These are phyloP conservation scores for Botrytis deweyae DNA, from an alignment of 2,329 filamentous ascomycete species.

Conservation along the genomic window DNA sequence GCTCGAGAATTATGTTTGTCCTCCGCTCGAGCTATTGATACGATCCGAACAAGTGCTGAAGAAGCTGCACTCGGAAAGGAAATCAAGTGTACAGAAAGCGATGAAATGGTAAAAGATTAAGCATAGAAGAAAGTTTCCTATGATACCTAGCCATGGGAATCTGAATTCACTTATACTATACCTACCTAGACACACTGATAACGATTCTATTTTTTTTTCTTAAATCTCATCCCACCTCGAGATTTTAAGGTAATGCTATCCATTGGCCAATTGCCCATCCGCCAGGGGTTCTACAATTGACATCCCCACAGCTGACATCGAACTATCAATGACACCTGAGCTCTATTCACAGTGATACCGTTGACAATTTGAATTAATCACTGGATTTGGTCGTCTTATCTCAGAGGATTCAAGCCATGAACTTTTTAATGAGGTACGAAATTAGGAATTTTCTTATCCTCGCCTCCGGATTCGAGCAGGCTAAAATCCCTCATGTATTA, in stretches of 20 bases:
- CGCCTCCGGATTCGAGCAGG: conserved; percentile 35
- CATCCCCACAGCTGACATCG: conserved; percentile 6
- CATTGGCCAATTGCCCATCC: background rate
- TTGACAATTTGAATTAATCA: conserved; percentile 4
- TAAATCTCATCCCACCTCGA: background rate
- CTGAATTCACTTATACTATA: background rate
- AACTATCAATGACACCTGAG: background rate
- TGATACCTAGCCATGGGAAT: background rate
- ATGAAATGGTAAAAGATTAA: background rate
- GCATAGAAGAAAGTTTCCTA: background rate
- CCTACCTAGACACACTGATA: background rate
- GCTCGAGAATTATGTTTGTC: background rate
- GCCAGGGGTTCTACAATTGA: background rate
- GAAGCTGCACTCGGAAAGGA: background rate
- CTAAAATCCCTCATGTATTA: conserved; percentile 29
- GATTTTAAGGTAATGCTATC: background rate
- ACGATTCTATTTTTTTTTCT: background rate
- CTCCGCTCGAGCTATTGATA: background rate
- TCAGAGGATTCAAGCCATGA: background rate
- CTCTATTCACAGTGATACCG: background rate
- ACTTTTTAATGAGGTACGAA: background rate
- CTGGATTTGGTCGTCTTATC: background rate
- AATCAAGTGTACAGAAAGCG: background rate
- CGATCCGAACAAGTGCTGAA: background rate
- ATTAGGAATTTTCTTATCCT: background rate